phyloP scores from a whole-genome alignment of 225 moss, liverwort and hornwort species.

The Sphagnum contortum region DNA sequence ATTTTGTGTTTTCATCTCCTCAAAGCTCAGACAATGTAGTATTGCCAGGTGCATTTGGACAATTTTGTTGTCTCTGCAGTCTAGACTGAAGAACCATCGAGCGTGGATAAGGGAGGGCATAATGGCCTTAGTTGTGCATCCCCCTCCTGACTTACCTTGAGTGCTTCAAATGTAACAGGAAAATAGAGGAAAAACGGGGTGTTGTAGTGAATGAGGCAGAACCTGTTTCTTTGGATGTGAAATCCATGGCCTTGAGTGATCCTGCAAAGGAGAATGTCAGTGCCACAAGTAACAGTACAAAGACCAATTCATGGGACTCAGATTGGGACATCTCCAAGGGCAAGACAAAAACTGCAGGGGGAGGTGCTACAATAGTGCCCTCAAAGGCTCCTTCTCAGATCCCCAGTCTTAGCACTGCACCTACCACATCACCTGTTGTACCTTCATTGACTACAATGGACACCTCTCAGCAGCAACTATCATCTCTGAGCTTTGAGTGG shows the following conservation, averaged over 20 bases:
- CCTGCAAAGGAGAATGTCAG: conserved; percentile 45
- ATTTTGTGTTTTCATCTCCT: too few relatives aligned
- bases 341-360: conserved; percentile 15
- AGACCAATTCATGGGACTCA: conserved; percentile 6
- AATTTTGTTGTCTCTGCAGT: too few relatives aligned
- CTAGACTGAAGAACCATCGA: too few relatives aligned
- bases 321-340: conserved; percentile 78
- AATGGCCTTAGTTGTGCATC: too few relatives aligned
- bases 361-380: conserved; percentile 4
- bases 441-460: conserved; percentile 1
- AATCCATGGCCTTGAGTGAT: conserved; percentile 74
- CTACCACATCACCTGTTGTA: conserved; percentile 23
- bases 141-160: background rate
- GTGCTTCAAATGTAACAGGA: conserved; percentile 35
- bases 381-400: conserved; percentile 26
- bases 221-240: conserved; percentile 82
- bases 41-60: too few relatives aligned
- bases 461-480: conserved; percentile 8
- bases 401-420: conserved; percentile 20
- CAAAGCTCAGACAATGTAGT: too few relatives aligned
- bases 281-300: conserved; percentile 53
- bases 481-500: conserved; percentile 64
- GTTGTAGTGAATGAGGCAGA: conserved; percentile 81
- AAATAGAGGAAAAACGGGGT: conserved; percentile 93
- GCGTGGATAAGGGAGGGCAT: too few relatives aligned